Evolutionary conservation across 306 rosid genomes (phyloP).

Genomic region (Casuarina glauca): DNA sequence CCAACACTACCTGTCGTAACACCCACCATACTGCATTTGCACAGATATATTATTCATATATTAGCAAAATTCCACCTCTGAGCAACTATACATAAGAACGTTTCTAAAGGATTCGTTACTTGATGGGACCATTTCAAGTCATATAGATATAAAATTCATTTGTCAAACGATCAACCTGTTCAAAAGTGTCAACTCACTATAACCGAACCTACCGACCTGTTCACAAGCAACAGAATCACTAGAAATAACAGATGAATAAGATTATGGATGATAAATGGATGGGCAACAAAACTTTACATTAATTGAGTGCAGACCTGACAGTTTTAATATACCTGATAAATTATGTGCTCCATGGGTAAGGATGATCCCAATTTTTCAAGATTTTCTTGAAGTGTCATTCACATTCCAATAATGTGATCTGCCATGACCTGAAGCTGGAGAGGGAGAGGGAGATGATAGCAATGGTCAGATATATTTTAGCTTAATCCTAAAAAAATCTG

Average conservation of each 20-base stretch:
- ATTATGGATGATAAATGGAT: too few species aligned
- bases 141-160: slow-evolving; percentile 78
- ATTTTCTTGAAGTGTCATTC: slow-evolving; percentile 63
- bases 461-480: slow-evolving; percentile 14
- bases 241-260: slow-evolving; percentile 3
- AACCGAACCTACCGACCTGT: slow-evolving; percentile 98
- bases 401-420: slow-evolving; percentile 88
- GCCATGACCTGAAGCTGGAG: slow-evolving; percentile 71
- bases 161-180: slow-evolving; percentile 89
- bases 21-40: slow-evolving; percentile 82
- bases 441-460: not conserved
- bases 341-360: slow-evolving; percentile 82
- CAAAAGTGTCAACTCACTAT: slow-evolving; percentile 87
- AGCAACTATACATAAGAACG: not conserved
- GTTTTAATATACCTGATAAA: slow-evolving; percentile 57
- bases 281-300: not conserved
- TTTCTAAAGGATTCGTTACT: slow-evolving; percentile 37
- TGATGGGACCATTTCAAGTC: slow-evolving; percentile 94
- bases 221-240: slow-evolving; percentile 16
- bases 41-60: not conserved
- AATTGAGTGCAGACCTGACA: slow-evolving; percentile 1
- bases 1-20: slow-evolving; percentile 74
- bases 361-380: slow-evolving; percentile 76
- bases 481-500: too few species aligned
- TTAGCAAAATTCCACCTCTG: not conserved